A percentile compares a stretch with the other conserved stretches of the same genome.
Evolutionary conservation across 2,329 filamentous ascomycete species (phyloP).

Genomic region (Graphilbum fragrans): DNA sequence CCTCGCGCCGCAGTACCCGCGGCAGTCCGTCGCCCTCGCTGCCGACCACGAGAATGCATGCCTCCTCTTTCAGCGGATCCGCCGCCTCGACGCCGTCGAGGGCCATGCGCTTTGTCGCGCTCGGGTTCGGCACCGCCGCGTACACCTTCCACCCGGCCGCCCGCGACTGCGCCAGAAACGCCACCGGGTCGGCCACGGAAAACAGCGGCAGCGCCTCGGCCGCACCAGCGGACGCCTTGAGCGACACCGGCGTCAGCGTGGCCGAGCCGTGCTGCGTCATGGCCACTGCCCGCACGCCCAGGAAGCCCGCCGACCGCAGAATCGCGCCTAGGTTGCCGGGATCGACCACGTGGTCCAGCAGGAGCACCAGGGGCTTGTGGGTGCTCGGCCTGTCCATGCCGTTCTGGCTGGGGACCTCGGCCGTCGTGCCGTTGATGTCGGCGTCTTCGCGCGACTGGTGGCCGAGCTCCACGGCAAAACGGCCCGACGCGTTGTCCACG

Average conservation of each 20-base stretch:
- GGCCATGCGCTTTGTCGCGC: slow-evolving; percentile 26
- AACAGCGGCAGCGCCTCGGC: slow-evolving; percentile 70
- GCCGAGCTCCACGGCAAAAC: slow-evolving; percentile 48
- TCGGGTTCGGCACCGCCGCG: slow-evolving; percentile 47
- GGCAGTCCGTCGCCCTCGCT: slow-evolving; percentile 67
- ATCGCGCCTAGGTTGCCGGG: slow-evolving; percentile 86
- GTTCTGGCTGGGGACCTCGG: slow-evolving; percentile 26
- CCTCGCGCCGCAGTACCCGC: slow-evolving; percentile 49
- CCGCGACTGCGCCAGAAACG: slow-evolving; percentile 58
- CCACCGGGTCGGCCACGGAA: slow-evolving; percentile 49
- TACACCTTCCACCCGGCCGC: slow-evolving; percentile 72
- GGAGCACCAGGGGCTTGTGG: slow-evolving; percentile 57
- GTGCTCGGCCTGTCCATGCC: neutral
- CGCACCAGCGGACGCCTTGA: slow-evolving; percentile 83
- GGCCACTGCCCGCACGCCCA: slow-evolving; percentile 77
- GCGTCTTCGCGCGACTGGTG: slow-evolving; percentile 65
- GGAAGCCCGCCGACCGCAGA: slow-evolving; percentile 75
- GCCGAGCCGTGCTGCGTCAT: slow-evolving; percentile 66
- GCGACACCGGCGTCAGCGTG: slow-evolving; percentile 59
- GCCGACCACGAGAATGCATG: slow-evolving; percentile 72
- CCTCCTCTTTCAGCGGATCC: slow-evolving; percentile 44
- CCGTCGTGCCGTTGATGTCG: slow-evolving; percentile 55
- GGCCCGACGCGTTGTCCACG: slow-evolving; percentile 16
- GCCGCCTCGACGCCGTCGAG: slow-evolving; percentile 33
- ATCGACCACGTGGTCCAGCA: slow-evolving; percentile 69